These are phyloP conservation scores for Eucommia ulmoides DNA, from an alignment of 257 asterid species.

Conservation along the genomic window DNA sequence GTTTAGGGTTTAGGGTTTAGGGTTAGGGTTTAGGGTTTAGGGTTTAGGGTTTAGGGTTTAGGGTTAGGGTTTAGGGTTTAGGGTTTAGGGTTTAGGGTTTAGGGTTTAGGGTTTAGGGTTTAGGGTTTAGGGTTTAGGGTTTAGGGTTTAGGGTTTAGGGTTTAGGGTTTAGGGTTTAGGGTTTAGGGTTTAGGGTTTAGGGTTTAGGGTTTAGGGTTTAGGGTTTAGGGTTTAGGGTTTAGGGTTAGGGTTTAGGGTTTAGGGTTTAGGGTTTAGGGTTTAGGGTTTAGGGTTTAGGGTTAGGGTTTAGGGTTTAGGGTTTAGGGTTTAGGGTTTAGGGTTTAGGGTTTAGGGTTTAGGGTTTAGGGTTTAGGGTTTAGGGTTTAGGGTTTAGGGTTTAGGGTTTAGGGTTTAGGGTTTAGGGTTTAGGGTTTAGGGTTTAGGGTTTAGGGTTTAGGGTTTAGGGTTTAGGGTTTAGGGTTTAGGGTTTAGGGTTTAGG, in stretches of 20 bases:
- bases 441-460: conserved; percentile 17
- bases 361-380: too few relatives aligned
- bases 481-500: conserved; percentile 6
- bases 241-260: conserved; percentile 8
- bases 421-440: conserved; percentile 11
- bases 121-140: conserved; percentile 5
- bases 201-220: conserved; percentile 7
- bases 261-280: conserved; percentile 2
- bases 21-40: conserved; percentile 8
- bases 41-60: conserved; percentile 7
- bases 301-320: conserved; percentile 2
- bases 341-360: conserved; percentile 14
- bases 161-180: conserved; percentile 5
- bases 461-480: conserved; percentile 12
- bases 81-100: conserved; percentile 5
- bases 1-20: conserved; percentile 10
- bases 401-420: conserved; percentile 13
- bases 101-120: conserved; percentile 4
- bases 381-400: conserved; percentile 14
- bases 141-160: conserved; percentile 5
- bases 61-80: conserved; percentile 8
- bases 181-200: conserved; percentile 2
- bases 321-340: conserved; percentile 16
- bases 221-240: conserved; percentile 5
- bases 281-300: conserved; percentile 9